phyloP scores from a whole-genome alignment of 257 asterid genomes.

The Solanum chilense region DNA sequence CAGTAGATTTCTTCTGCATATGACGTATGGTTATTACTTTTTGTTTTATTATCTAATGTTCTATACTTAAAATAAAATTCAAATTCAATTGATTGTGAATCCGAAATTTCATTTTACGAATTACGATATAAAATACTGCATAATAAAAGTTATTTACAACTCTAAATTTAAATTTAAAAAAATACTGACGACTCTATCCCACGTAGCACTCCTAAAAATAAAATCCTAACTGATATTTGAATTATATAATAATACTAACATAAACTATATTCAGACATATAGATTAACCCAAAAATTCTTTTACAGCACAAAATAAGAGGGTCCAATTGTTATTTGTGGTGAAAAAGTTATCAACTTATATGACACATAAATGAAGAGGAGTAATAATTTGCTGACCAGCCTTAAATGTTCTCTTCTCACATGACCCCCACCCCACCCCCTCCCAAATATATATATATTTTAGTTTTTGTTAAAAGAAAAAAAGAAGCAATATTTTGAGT shows the following conservation, averaged over 20 bases:
- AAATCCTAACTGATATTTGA: not conserved
- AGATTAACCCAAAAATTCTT: not conserved
- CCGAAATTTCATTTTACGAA: not conserved
- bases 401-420: not conserved
- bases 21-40: conserved; percentile 7
- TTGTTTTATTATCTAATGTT: not conserved
- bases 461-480: no score
- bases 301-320: not conserved
- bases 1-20: conserved; percentile 30
- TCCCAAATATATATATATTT: no score
- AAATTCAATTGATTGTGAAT: not conserved
- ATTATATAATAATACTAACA: not conserved
- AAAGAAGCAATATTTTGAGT: not conserved
- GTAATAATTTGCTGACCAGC: not conserved
- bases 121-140: no score
- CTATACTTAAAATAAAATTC: fast-evolving
- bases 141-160: no score
- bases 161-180: no score
- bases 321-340: not conserved
- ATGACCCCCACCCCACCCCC: not conserved
- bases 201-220: no score
- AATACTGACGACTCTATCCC: no score
- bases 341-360: not conserved
- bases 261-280: not conserved
- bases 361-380: not conserved